These are phyloP conservation scores for Linaria vulgaris DNA, from an alignment of 257 asterid genomes.

Conservation along the genomic window DNA sequence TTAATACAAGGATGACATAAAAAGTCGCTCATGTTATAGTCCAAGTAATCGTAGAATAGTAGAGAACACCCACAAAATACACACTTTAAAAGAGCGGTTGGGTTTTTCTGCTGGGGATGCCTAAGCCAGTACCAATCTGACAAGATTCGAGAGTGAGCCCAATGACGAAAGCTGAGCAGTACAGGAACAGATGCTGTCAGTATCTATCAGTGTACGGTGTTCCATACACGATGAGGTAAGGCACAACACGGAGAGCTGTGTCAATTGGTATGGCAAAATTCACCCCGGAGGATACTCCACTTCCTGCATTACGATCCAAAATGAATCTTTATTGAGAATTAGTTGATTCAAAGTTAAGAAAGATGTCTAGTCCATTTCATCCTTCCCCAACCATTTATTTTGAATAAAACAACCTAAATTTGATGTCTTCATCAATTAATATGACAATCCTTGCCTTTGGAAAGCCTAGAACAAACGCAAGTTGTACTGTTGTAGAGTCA, in stretches of 20 bases:
- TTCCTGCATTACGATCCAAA: conserved; percentile 48
- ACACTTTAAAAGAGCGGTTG: not conserved
- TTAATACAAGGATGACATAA: not conserved
- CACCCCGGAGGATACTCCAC: conserved; percentile 84
- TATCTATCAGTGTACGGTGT: conserved; percentile 64
- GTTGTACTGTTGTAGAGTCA: too few species aligned
- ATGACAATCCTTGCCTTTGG: too few species aligned
- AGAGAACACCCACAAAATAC: not conserved
- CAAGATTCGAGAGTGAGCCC: too few species aligned
- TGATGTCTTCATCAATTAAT: too few species aligned
- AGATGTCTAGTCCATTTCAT: not conserved
- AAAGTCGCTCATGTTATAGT: not conserved
- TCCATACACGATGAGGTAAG: conserved; percentile 80
- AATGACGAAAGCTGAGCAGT: too few species aligned
- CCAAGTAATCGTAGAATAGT: not conserved
- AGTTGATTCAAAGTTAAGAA: not conserved
- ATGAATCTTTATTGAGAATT: not conserved
- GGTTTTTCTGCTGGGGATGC: not conserved
- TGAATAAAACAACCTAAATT: too few species aligned
- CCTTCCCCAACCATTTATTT: not conserved
- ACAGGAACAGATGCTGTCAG: conserved; percentile 18
- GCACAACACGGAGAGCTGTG: conserved; percentile 59
- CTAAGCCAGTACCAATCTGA: too few species aligned
- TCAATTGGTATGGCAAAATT: conserved; percentile 84
- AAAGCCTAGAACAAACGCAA: too few species aligned